Percentiles rank a stretch among this genome's conserved stretches.
These are phyloP conservation scores for Borealophlyctis nickersoniae DNA, from an alignment of 192 early-diverging fungal genomes.

Conservation along the genomic window DNA sequence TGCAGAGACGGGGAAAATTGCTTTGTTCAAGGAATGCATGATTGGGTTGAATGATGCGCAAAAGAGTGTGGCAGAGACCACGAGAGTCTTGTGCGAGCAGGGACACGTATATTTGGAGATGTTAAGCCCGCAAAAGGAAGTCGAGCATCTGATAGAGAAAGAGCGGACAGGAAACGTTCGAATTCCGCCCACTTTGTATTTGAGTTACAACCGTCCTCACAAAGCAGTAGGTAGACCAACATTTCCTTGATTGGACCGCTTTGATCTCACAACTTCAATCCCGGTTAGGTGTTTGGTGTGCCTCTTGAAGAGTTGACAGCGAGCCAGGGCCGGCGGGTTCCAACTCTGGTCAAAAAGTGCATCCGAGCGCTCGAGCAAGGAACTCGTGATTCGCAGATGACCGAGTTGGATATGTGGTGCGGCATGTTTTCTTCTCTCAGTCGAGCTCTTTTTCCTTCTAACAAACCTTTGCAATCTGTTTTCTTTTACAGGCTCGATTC, in stretches of 20 bases:
- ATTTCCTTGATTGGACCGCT: too few relatives aligned
- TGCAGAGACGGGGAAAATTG: conserved; percentile 27
- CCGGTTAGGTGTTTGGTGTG: conserved; percentile 32
- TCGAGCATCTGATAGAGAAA: conserved; percentile 38
- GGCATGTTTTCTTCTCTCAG: conserved; percentile 7
- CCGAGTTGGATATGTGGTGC: conserved; percentile 33
- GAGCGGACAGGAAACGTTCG: conserved; percentile 39
- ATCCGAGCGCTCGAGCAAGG: conserved; percentile 23
- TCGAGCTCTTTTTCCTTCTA: neutral
- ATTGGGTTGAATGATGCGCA: conserved; percentile 29
- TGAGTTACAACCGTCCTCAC: conserved; percentile 11
- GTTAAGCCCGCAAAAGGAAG: conserved; percentile 34
- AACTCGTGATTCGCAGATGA: conserved; percentile 2
- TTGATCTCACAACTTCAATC: too few relatives aligned
- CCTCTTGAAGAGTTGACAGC: conserved; percentile 29
- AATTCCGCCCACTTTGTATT: conserved; percentile 30
- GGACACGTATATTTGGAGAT: conserved; percentile 38
- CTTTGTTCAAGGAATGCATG: conserved; percentile 29
- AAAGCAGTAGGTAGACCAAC: neutral
- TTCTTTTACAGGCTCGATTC: conserved; percentile 35
- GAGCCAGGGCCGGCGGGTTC: conserved; percentile 19
- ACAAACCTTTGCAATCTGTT: too few relatives aligned
- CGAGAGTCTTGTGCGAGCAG: conserved; percentile 16
- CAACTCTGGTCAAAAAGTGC: conserved; percentile 28
- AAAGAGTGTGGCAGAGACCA: conserved; percentile 19